These are phyloP conservation scores for Candida coquimbonensis DNA, from an alignment of 805 yeast genomes.

Conservation along the genomic window DNA sequence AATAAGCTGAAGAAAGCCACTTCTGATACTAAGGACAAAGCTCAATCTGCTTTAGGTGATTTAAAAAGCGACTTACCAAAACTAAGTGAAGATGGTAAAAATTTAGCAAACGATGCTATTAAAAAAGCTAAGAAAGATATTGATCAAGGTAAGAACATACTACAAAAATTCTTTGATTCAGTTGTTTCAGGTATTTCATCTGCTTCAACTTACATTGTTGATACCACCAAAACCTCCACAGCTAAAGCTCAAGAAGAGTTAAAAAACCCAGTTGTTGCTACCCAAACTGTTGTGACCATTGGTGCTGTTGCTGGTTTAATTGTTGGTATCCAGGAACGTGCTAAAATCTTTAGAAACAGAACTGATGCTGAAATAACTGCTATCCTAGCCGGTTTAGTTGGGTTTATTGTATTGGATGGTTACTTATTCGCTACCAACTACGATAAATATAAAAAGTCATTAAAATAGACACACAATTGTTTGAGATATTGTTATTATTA, in stretches of 20 bases:
- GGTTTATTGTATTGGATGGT: slow-evolving; percentile 48
- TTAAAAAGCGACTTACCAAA: slow-evolving; percentile 22
- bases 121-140: slow-evolving; percentile 28
- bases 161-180: slow-evolving; percentile 14
- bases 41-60: slow-evolving; percentile 22
- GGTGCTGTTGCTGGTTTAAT: slow-evolving; percentile 43
- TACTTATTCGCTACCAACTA: slow-evolving; percentile 46
- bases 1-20: slow-evolving; percentile 15
- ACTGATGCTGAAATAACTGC: slow-evolving; percentile 41
- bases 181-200: slow-evolving; percentile 8
- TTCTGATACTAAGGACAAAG: slow-evolving; percentile 12
- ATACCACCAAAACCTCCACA: slow-evolving; percentile 17
- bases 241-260: slow-evolving; percentile 33
- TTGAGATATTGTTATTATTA: no score
- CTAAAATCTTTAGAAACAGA: slow-evolving; percentile 36
- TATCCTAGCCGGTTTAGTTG: slow-evolving; percentile 47
- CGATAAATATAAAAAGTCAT: slow-evolving; percentile 39
- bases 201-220: slow-evolving; percentile 16
- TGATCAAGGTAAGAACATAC: slow-evolving; percentile 20
- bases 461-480: slow-evolving; percentile 1
- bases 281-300: slow-evolving; percentile 43
- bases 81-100: slow-evolving; percentile 22
- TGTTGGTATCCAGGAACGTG: slow-evolving; percentile 44
- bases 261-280: slow-evolving; percentile 54
- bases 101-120: slow-evolving; percentile 29